Conservation (phyloP, 176 grass and related monocot species). For the Eleusine coracana region DNA sequence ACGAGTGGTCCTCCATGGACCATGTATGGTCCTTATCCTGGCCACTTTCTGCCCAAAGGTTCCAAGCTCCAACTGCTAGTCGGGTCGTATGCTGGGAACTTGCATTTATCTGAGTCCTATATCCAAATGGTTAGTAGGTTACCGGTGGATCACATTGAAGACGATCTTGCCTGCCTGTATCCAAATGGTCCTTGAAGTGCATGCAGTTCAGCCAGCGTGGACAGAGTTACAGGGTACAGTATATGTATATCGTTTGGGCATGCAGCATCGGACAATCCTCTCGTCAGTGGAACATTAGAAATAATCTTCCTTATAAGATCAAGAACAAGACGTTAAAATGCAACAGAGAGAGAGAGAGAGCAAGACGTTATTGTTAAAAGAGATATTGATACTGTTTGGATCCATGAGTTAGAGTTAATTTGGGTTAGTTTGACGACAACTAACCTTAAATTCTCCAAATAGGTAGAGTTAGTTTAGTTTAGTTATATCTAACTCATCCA, state of each 20-base stretch:
- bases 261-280: not conserved
- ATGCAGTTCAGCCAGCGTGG: not conserved
- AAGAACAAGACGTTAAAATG: too few species aligned
- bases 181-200: not conserved
- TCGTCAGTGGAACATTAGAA: not conserved
- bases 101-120: conserved; percentile 12
- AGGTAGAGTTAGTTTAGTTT: too few species aligned
- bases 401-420: too few species aligned
- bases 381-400: too few species aligned
- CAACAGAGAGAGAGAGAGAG: too few species aligned
- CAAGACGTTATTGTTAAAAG: not conserved
- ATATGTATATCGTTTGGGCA: not conserved
- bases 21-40: not conserved
- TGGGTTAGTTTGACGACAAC: too few species aligned
- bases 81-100: not conserved
- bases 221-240: too few species aligned
- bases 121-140: not conserved
- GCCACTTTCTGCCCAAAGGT: not conserved
- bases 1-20: conserved; percentile 9
- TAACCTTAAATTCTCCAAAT: too few species aligned
- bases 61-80: not conserved
- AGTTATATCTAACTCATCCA: too few species aligned
- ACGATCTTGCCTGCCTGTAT: not conserved
- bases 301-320: not conserved
- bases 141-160: not conserved